Percentiles rank a stretch among this genome's conserved stretches.
Evolutionary conservation across 83 land plant genomes (phyloP).

Genomic region (Diphasiastrum complanatum): DNA sequence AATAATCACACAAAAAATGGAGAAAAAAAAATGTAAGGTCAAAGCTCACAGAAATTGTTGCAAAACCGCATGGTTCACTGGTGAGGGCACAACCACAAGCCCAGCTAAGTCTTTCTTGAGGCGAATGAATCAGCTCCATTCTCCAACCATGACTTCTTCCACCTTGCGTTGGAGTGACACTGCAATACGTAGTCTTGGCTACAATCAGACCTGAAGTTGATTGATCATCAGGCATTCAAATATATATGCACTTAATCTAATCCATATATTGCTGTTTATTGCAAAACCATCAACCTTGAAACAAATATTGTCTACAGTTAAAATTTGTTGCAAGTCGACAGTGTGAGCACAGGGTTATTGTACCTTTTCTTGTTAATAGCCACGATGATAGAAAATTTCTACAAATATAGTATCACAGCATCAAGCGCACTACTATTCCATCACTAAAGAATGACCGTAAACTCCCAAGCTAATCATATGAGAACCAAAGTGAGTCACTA

Average conservation of each 20-base stretch:
- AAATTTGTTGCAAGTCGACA: background rate
- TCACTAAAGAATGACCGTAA: too few relatives aligned
- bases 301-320: background rate
- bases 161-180: conserved; percentile 22
- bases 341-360: background rate
- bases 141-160: conserved; percentile 25
- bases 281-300: too few relatives aligned
- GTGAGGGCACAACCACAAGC: conserved; percentile 23
- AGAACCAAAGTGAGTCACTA: too few relatives aligned
- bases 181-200: too few relatives aligned
- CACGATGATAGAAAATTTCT: too few relatives aligned
- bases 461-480: background rate
- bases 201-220: too few relatives aligned
- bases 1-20: background rate
- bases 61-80: conserved; percentile 16
- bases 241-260: too few relatives aligned
- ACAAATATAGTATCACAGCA: too few relatives aligned
- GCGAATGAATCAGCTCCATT: conserved; percentile 19
- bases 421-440: too few relatives aligned
- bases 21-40: background rate
- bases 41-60: conserved; percentile 13
- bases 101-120: conserved; percentile 16
- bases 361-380: too few relatives aligned
- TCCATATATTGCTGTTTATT: too few relatives aligned
- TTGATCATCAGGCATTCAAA: too few relatives aligned